Conservation (phyloP, 768 basidiomycete species). For the Daedaleopsis sinensis region DNA sequence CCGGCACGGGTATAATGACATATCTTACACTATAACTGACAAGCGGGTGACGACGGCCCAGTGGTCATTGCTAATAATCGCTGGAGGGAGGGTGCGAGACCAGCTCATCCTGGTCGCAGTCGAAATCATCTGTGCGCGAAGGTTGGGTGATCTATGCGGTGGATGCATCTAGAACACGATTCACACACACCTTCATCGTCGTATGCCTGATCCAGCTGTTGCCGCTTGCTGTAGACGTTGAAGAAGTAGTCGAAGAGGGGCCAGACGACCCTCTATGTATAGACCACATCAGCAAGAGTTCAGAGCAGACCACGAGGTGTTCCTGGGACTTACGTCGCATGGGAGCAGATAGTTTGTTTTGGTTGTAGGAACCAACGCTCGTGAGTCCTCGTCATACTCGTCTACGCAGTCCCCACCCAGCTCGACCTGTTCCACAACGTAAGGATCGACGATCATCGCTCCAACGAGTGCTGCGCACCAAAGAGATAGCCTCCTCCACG, state of each 20-base stretch:
- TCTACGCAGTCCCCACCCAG: not conserved
- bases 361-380: not conserved
- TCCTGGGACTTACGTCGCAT: not conserved
- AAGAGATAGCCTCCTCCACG: constrained; percentile 5
- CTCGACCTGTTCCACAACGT: not conserved
- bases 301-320: not conserved
- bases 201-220: not conserved
- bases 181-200: not conserved
- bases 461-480: not conserved
- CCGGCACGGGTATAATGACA: not conserved
- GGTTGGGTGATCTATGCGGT: no score
- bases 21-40: not conserved
- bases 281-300: not conserved
- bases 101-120: not conserved
- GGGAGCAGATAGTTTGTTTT: constrained; percentile 3
- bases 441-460: not conserved
- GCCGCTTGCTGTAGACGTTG: not conserved
- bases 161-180: no score
- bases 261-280: not conserved
- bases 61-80: not conserved
- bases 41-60: not conserved
- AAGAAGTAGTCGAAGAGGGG: constrained; percentile 5
- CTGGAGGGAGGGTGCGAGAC: not conserved
- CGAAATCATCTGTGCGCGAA: not conserved
- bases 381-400: not conserved